Conservation (phyloP, 108 stramenopile species). For the Skeletonema tropicum region DNA sequence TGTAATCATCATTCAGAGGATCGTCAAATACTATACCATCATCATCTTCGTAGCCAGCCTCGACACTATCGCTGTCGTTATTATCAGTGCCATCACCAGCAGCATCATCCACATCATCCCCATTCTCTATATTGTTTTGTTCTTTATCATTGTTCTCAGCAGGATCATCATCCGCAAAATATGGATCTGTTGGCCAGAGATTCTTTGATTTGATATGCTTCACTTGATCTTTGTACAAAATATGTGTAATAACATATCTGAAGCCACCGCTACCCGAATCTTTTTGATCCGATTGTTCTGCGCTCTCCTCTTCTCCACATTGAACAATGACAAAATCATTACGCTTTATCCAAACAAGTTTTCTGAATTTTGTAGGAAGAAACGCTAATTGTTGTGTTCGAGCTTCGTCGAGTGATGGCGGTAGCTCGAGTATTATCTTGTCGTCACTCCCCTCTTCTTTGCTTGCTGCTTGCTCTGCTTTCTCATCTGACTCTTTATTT, state of each 20-base stretch:
- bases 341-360: slow-evolving; percentile 97
- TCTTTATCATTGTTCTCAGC: slow-evolving; percentile 6
- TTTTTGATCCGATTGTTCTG: slow-evolving; percentile 13
- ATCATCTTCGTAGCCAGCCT: slow-evolving; percentile 28
- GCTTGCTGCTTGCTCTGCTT: not conserved
- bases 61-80: slow-evolving; percentile 34
- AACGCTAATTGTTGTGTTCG: slow-evolving; percentile 75
- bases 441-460: slow-evolving; percentile 12
- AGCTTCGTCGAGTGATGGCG: slow-evolving; percentile 1
- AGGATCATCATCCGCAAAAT: slow-evolving; percentile 35
- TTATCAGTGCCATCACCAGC: slow-evolving; percentile 53
- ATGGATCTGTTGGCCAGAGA: slow-evolving; percentile 87
- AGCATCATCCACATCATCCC: slow-evolving; percentile 4
- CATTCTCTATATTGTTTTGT: not conserved
- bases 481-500: not conserved
- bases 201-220: slow-evolving; percentile 86
- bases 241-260: slow-evolving; percentile 78
- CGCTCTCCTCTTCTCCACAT: slow-evolving; percentile 50
- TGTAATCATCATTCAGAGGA: slow-evolving; percentile 54
- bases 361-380: slow-evolving; percentile 94
- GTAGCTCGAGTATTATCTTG: slow-evolving; percentile 3
- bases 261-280: slow-evolving; percentile 51
- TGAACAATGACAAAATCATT: slow-evolving; percentile 92
- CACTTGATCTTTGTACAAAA: slow-evolving; percentile 95
- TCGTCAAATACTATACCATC: slow-evolving; percentile 49